A percentile compares a stretch with the other conserved stretches of the same genome.
Conservation (phyloP, 179 eudicot species). For the Sideroxylon spinosum region DNA sequence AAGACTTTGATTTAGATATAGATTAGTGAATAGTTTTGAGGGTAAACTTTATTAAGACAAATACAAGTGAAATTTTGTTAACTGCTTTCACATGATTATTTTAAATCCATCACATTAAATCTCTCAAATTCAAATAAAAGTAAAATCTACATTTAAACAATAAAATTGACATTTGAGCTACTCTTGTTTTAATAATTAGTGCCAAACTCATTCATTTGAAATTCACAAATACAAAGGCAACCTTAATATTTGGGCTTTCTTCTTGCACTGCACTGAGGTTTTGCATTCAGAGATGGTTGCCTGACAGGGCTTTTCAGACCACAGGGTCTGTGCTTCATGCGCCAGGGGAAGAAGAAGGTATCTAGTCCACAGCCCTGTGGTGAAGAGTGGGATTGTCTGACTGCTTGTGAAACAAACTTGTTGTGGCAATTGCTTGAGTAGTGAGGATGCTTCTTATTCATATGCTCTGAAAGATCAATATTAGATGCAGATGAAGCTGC, state of each 20-base stretch:
- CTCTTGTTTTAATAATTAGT: too few relatives aligned
- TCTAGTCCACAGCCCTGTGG: constrained; percentile 32
- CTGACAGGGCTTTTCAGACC: constrained; percentile 30
- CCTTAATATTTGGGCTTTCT: neutral
- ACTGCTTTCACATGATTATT: too few relatives aligned
- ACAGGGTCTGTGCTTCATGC: constrained; percentile 28
- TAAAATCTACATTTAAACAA: too few relatives aligned
- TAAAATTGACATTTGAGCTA: too few relatives aligned
- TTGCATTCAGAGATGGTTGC: constrained; percentile 4
- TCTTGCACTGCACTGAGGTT: neutral
- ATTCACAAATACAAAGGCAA: too few relatives aligned
- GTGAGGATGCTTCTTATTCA: neutral
- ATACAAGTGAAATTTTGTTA: too few relatives aligned
- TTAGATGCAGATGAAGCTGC: constrained; percentile 25
- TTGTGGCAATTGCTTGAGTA: neutral
- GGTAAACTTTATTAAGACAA: too few relatives aligned
- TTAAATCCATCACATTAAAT: too few relatives aligned
- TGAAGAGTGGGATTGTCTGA: constrained; percentile 7
- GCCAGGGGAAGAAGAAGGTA: constrained; percentile 29
- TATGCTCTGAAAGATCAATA: constrained; percentile 13
- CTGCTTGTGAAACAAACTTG: neutral
- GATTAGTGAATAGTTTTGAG: too few relatives aligned
- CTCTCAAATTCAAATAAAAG: too few relatives aligned
- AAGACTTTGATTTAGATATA: too few relatives aligned
- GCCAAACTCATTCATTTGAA: too few relatives aligned